Evolutionary conservation across 1,139 yeast species (phyloP).

Genomic region (Petasospora fabianii): DNA sequence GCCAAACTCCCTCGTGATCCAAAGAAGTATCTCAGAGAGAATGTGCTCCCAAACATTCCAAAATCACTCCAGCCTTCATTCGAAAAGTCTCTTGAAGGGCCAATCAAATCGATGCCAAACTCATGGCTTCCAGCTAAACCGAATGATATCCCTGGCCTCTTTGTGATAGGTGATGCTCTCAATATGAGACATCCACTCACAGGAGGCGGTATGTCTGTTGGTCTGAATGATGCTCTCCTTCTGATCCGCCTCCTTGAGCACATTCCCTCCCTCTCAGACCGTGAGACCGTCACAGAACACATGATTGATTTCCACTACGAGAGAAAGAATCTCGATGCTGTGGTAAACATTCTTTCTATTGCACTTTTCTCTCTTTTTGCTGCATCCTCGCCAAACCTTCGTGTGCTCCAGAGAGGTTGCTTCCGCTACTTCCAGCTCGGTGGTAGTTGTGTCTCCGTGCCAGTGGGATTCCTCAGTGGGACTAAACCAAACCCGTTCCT

Average conservation of each 20-base stretch:
- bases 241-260: conserved; percentile 55
- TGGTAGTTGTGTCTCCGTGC: conserved; percentile 74
- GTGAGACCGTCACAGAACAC: conserved; percentile 49
- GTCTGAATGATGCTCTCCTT: conserved; percentile 79
- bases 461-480: conserved; percentile 83
- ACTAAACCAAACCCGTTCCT: conserved; percentile 69
- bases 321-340: conserved; percentile 77
- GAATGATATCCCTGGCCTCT: conserved; percentile 67
- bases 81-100: conserved; percentile 45
- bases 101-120: conserved; percentile 89
- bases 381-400: conserved; percentile 66
- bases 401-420: conserved; percentile 81
- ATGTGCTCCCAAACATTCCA: conserved; percentile 73
- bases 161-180: conserved; percentile 87
- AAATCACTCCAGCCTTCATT: conserved; percentile 61
- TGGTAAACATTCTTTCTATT: conserved; percentile 83
- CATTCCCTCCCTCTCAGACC: conserved; percentile 59
- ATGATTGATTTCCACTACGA: conserved; percentile 67
- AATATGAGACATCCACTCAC: conserved; percentile 98
- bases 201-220: conserved; percentile 99
- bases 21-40: conserved; percentile 51
- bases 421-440: conserved; percentile 82
- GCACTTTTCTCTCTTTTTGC: conserved; percentile 90
- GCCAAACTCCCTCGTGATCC: conserved; percentile 71
- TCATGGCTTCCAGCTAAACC: conserved; percentile 79